Percentiles rank a stretch among this genome's conserved stretches.
These are phyloP conservation scores for Cryptococcus wingfieldii DNA, from an alignment of 1,284 basidiomycete genomes.

Conservation along the genomic window DNA sequence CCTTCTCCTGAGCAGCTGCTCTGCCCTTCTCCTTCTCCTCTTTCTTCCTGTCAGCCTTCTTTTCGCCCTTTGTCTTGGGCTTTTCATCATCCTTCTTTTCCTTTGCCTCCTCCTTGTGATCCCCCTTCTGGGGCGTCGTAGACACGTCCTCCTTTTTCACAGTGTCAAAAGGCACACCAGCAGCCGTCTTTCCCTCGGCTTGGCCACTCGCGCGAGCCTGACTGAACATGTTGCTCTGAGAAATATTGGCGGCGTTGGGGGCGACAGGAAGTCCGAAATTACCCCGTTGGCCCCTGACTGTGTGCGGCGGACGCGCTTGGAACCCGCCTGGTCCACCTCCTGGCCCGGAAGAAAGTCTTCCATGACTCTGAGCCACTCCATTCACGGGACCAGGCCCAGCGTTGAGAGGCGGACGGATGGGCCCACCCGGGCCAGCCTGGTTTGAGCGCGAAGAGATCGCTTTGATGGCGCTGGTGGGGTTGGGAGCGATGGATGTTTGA, in stretches of 20 bases:
- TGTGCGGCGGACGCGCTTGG: no score
- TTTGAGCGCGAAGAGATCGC: no score
- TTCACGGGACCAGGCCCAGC: not conserved
- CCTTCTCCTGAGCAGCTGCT: not conserved
- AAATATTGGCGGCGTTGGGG: not conserved
- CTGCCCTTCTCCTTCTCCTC: not conserved
- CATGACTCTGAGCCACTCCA: no score
- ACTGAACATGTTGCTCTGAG: not conserved
- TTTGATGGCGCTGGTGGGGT: conserved; percentile 1
- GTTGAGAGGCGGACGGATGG: conserved; percentile 2
- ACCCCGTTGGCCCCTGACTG: no score
- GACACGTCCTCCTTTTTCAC: conserved; percentile 47
- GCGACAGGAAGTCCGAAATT: no score
- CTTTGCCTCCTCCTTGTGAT: conserved; percentile 26
- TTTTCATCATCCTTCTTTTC: conserved; percentile 40
- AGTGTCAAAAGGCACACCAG: not conserved
- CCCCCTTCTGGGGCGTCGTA: not conserved
- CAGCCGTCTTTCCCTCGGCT: not conserved
- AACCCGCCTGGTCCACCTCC: no score
- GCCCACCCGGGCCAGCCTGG: conserved; percentile 3
- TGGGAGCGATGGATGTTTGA: conserved; percentile 3
- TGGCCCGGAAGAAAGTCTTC: no score
- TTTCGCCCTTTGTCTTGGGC: conserved; percentile 22
- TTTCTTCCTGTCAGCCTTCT: conserved; percentile 28
- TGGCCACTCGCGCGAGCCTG: not conserved